Conservation (phyloP, 495 filamentous ascomycete species). For the Pseudoneurospora amorphoporcata region DNA sequence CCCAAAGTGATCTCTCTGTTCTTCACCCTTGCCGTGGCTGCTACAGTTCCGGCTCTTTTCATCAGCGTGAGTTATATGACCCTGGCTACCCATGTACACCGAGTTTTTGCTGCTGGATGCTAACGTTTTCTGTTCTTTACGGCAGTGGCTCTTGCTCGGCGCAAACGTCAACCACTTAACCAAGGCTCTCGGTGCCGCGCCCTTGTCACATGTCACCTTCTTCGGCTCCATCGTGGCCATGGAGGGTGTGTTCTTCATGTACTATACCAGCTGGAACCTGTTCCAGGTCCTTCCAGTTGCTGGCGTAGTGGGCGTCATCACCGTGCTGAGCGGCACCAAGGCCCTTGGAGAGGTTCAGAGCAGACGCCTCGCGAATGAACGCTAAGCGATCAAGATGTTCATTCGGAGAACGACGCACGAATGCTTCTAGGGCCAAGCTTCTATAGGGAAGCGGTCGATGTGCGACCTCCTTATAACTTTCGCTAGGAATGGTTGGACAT, state of each 20-base stretch:
- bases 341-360: slow-evolving; percentile 89
- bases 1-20: slow-evolving; percentile 72
- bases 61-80: slow-evolving; percentile 46
- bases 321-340: slow-evolving; percentile 82
- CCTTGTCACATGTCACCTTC: slow-evolving; percentile 70
- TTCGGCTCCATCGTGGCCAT: slow-evolving; percentile 74
- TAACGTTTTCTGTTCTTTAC: neutral
- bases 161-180: slow-evolving; percentile 74
- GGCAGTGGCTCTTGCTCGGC: slow-evolving; percentile 68
- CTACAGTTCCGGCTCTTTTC: slow-evolving; percentile 60
- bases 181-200: slow-evolving; percentile 60
- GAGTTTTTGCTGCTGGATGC: neutral
- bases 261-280: slow-evolving; percentile 87
- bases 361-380: slow-evolving; percentile 67
- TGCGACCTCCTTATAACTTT: neutral
- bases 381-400: slow-evolving; percentile 20
- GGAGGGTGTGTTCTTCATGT: slow-evolving; percentile 89
- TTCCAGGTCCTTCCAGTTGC: slow-evolving; percentile 79
- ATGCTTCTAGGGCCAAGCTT: neutral
- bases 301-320: slow-evolving; percentile 52
- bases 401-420: neutral
- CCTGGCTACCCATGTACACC: neutral
- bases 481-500: neutral
- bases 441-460: neutral
- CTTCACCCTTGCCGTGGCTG: slow-evolving; percentile 62